Base-by-base conservation (phyloP, 495 filamentous ascomycete species). In the Neurospora hispaniola region DNA sequence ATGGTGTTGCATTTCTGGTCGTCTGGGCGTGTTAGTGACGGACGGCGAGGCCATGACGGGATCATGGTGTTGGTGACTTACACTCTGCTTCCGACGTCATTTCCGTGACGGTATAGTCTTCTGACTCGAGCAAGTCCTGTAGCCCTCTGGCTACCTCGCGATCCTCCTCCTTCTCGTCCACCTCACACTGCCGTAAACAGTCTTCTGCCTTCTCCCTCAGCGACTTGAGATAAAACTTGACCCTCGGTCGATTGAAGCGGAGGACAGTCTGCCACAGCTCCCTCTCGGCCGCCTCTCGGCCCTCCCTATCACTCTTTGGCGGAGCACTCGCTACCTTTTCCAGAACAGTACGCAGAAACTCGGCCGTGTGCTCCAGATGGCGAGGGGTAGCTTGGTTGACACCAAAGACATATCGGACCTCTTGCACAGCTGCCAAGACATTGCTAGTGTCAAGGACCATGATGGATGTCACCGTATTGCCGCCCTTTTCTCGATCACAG, bases 401-500 rank as follows among this genome's bases (percentile, higher is more conserved):
- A 71, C 23, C 73, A 69, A 80, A 74, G 10, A 69, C 66, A 69
- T 78, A 80, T 20, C 74, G 59, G 12, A 76, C 68, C 73, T 77
- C 0, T 38, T 39, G 3, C 43, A 70, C 40, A 9, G 7, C 23
- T 7, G 54, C 6, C 3, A 35, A 1, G 23, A 0, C 23, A 35
- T 35, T 35, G 27, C 0, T 62, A 39, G 39, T n/a, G 16, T 66
- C 10, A 5, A 81, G 73, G 2, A 81, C 38, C 16, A 66, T 44
- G 20, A 79, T 42, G 0, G 78, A 72, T 0, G 78, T 81, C 0
- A 81, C 75, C 6, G 77, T 79, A 0, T 76, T 72, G 0, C 77
- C 77, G 0, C 72, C 73, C 14, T 38, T 71, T 18, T 69, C 48
- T 2, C 31, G 62, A 72, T 80, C 77, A 23, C 77, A 80, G 7